Percentiles rank a stretch among this genome's conserved stretches.
Conservation (phyloP, 208 protist species). For the Balamuthia mandrillaris region DNA sequence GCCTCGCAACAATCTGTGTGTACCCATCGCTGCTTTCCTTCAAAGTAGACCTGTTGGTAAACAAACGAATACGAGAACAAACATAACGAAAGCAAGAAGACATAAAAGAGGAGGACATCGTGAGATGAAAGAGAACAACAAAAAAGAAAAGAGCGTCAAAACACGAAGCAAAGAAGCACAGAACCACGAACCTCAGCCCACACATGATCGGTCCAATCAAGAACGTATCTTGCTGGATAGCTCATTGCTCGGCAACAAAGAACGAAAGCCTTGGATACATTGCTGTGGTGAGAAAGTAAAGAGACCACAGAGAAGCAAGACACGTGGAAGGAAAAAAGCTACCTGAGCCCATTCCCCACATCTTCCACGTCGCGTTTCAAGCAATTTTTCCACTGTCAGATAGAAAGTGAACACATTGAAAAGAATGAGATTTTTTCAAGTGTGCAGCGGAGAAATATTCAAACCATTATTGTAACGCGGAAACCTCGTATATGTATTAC, state of each 20-base stretch:
- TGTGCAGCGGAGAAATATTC: neutral
- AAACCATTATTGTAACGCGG: constrained; percentile 63
- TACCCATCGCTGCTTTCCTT: constrained; percentile 38
- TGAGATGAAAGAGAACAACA: no score
- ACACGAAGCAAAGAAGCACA: neutral
- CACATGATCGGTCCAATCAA: constrained; percentile 70
- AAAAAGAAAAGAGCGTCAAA: no score
- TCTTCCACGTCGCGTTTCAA: constrained; percentile 60
- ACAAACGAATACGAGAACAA: neutral
- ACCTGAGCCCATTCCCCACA: constrained; percentile 72
- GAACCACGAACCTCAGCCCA: constrained; percentile 63
- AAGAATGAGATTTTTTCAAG: no score
- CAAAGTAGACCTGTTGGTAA: constrained; percentile 25
- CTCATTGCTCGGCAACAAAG: constrained; percentile 29
- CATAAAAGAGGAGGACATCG: neutral
- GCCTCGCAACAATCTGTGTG: constrained; percentile 67
- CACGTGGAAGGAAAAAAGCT: no score
- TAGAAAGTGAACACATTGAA: neutral
- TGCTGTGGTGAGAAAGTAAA: no score
- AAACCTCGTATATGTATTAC: constrained; percentile 33
- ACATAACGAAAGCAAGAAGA: neutral
- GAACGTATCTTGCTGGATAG: constrained; percentile 55
- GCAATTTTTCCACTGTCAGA: constrained; percentile 42
- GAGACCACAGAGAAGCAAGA: no score
- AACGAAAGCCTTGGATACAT: no score